Evolutionary conservation across 129 eudicot species (phyloP), one percentile per base, ranked within the genome.

Genomic region (Ambrosia artemisiifolia): DNA sequence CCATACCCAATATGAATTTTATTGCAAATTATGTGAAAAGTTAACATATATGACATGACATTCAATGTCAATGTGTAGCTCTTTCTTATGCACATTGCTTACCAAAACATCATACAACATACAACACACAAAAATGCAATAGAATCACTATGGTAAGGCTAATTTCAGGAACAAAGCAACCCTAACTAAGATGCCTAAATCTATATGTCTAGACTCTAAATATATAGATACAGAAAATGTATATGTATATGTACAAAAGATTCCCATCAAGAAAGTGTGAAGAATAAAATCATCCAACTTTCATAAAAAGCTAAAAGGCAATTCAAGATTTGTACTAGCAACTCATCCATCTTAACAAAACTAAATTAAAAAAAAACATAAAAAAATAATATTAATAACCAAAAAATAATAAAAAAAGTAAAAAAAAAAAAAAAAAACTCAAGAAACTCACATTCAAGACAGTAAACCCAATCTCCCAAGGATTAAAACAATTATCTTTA

Each of bases 381-480:
- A 68, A 13, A 47, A 60, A 49, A 76, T 30, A 4, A 57, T 24
- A 60, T 2, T 0, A 30, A 7, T 8, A 59, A 59, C 24, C 10
- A 56, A 20, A 56, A 24, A 28, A 59, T 30, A 28, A 30, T 3
- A 40, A 59, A 1, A 1, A 42, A 56, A 5, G n/a, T 57, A 42
- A 59, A 71, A 36, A 1, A 3, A 14, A 68, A 54, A n/a, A 8
- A 38, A 6, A 11, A 47, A 14, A 55, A 51, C 32, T 53, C 47
- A 63, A 77, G 63, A 67, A 56, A 59, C 98, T 89, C 76, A 93
- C 98, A 67, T 85, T 83, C 67, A 89, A 75, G 3, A 94, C 87
- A 71, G 85, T 80, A 63, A 94, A 94, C 5, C 77, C 78, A 81
- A 94, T 90, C 91, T 94, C 98, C 97, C 98, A 94, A 59, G 96